These are phyloP conservation scores for Choiromyces venosus DNA, from an alignment of 495 filamentous ascomycete species.

Conservation along the genomic window DNA sequence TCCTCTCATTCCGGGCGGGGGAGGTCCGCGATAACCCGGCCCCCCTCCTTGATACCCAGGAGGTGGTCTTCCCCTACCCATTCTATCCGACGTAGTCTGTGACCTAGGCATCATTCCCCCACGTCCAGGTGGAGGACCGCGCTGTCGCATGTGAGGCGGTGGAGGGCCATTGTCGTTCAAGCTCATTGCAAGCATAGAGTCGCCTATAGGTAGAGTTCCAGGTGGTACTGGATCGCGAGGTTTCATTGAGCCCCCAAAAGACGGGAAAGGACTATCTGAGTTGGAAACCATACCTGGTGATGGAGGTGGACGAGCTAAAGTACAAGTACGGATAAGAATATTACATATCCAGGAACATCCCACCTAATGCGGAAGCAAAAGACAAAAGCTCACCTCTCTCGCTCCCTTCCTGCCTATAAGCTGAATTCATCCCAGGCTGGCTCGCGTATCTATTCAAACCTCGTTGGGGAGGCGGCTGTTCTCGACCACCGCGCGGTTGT, in stretches of 20 bases:
- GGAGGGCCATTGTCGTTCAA: constrained; percentile 6
- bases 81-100: constrained; percentile 17
- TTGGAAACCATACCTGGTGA: constrained; percentile 16
- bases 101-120: constrained; percentile 12
- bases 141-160: constrained; percentile 8
- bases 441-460: neutral
- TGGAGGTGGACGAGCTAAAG: constrained; percentile 8
- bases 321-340: neutral
- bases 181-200: constrained; percentile 26
- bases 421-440: neutral
- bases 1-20: constrained; percentile 9
- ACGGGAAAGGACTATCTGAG: constrained; percentile 22
- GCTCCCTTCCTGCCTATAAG: constrained; percentile 3
- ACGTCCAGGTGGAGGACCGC: constrained; percentile 15
- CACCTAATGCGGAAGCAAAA: neutral
- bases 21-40: constrained; percentile 9
- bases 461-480: neutral
- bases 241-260: constrained; percentile 14
- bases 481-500: constrained; percentile 5
- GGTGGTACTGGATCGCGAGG: constrained; percentile 22
- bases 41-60: constrained; percentile 20
- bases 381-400: constrained; percentile 11
- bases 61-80: constrained; percentile 14
- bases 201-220: constrained; percentile 28
- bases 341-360: neutral